Evolutionary conservation across 371 early-diverging fungal genomes (phyloP).

Genomic region (Mucor saturninus): DNA sequence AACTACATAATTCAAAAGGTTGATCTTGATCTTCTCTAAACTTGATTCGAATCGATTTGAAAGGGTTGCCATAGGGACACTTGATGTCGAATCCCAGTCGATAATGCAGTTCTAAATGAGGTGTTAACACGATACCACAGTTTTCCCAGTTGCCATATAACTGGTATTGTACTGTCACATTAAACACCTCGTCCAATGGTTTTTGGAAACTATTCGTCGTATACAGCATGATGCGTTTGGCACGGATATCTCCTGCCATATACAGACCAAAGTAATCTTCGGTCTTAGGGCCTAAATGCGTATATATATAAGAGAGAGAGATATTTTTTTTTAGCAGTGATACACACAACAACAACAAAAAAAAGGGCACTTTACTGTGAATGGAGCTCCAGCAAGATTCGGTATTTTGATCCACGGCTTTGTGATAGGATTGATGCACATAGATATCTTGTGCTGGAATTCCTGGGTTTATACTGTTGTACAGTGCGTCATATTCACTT

Average conservation of each 20-base stretch:
- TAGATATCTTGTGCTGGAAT: constrained; percentile 32
- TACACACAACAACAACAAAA: neutral
- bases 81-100: constrained; percentile 23
- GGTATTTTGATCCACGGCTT: constrained; percentile 61
- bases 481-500: constrained; percentile 41
- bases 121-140: constrained; percentile 11
- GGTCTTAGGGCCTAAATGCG: constrained; percentile 31
- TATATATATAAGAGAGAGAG: constrained; percentile 14
- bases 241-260: constrained; percentile 43
- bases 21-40: constrained; percentile 28
- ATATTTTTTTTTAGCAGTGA: neutral
- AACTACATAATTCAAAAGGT: constrained; percentile 45
- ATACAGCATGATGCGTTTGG: constrained; percentile 36
- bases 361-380: constrained; percentile 27
- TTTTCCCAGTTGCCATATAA: constrained; percentile 24
- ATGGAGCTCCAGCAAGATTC: constrained; percentile 63
- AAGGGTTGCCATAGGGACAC: constrained; percentile 23
- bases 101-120: constrained; percentile 3
- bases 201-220: constrained; percentile 17
- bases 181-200: constrained; percentile 32
- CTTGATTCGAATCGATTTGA: constrained; percentile 33
- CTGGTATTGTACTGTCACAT: constrained; percentile 28
- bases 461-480: constrained; percentile 21
- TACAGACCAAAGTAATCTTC: constrained; percentile 10
- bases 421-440: constrained; percentile 54